Percentiles rank a stretch among this genome's conserved stretches.
These are phyloP conservation scores for Phytophthora niederhauseri DNA, from an alignment of 352 stramenopile genomes.

Conservation along the genomic window DNA sequence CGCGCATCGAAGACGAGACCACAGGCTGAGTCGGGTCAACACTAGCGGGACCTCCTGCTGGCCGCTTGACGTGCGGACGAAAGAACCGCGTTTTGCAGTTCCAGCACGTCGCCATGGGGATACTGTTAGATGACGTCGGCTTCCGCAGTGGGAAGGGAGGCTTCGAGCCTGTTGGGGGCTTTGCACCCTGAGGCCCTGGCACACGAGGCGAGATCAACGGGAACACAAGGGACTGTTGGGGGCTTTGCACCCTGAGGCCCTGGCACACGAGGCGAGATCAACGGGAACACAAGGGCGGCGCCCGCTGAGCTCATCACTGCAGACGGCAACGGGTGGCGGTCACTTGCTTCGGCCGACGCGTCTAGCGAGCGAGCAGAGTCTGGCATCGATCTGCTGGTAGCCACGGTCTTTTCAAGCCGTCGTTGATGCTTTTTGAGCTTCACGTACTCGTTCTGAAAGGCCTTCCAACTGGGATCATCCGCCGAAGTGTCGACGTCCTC, in stretches of 20 bases:
- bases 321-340: conserved; percentile 11
- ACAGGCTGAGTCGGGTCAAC: conserved; percentile 7
- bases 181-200: conserved; percentile 11
- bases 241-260: conserved; percentile 12
- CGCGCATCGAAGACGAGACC: conserved; percentile 33
- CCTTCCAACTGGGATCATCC: conserved; percentile 57
- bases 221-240: conserved; percentile 30
- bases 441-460: conserved; percentile 42
- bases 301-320: conserved; percentile 25
- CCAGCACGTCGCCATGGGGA: conserved; percentile 62
- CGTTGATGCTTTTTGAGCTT: conserved; percentile 59
- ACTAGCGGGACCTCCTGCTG: background rate
- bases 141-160: conserved; percentile 33
- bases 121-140: conserved; percentile 30
- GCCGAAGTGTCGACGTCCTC: conserved; percentile 25
- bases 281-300: conserved; percentile 34
- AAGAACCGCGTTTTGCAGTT: conserved; percentile 66
- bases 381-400: conserved; percentile 18
- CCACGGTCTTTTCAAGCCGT: conserved; percentile 32
- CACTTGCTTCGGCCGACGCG: conserved; percentile 11
- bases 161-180: conserved; percentile 18
- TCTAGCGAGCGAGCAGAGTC: conserved; percentile 21
- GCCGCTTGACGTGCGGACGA: conserved; percentile 32
- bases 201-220: conserved; percentile 40
- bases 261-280: conserved; percentile 37